Conservation (phyloP, 2,329 filamentous ascomycete species). For the Penicillium vulpinum region DNA sequence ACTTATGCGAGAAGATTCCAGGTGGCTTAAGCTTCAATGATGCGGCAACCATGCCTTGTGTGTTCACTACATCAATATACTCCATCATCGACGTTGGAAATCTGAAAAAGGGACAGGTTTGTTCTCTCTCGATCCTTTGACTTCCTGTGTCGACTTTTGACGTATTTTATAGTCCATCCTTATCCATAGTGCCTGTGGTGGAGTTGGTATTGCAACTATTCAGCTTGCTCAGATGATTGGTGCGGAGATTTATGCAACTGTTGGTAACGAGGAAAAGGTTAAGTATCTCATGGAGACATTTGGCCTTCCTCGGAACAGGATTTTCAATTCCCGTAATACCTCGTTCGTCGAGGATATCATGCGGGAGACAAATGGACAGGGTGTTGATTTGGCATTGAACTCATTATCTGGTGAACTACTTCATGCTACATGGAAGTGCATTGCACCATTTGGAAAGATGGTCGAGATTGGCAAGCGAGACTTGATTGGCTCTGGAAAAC, state of each 20-base stretch:
- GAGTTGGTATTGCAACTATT: constrained; percentile 28
- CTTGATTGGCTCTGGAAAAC: constrained; percentile 19
- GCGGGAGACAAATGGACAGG: constrained; percentile 17
- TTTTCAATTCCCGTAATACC: constrained; percentile 26
- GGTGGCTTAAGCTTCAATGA: constrained; percentile 16
- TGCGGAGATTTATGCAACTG: constrained; percentile 29
- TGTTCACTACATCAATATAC: constrained; percentile 23
- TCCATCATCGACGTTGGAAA: constrained; percentile 25
- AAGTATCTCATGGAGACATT: constrained; percentile 24
- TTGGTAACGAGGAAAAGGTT: constrained; percentile 24
- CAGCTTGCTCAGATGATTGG: constrained; percentile 25
- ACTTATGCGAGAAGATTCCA: constrained; percentile 17
- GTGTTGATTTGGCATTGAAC: constrained; percentile 32
- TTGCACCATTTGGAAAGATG: constrained; percentile 32
- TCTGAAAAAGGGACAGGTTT: constrained; percentile 23
- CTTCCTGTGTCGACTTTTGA: neutral
- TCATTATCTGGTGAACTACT: constrained; percentile 29
- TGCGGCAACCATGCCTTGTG: constrained; percentile 21
- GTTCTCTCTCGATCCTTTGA: neutral
- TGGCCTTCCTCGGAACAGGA: constrained; percentile 19
- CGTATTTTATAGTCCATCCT: constrained; percentile 22
- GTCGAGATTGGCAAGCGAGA: constrained; percentile 33
- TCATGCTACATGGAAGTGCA: constrained; percentile 33
- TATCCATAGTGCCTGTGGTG: constrained; percentile 32
- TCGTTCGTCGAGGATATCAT: constrained; percentile 20